Conservation (phyloP, 257 asterid genomes). For the Sherardia arvensis region DNA sequence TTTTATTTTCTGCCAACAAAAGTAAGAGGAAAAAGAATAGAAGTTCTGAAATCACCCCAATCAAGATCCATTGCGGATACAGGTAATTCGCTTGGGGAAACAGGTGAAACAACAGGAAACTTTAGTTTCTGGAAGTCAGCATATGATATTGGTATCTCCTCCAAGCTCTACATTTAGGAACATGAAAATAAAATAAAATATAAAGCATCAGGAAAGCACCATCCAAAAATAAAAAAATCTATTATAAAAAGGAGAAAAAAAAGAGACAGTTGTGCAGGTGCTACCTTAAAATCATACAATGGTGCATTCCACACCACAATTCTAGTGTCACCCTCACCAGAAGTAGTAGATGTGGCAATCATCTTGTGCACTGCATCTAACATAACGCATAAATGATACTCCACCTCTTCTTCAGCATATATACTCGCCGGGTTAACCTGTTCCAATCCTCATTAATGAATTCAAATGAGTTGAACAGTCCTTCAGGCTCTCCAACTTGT, state of each 20-base stretch:
- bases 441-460: conserved; percentile 36
- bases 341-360: conserved; percentile 22
- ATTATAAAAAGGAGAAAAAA: neutral
- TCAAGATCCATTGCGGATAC: conserved; percentile 27
- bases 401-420: conserved; percentile 80
- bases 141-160: conserved; percentile 51
- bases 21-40: neutral
- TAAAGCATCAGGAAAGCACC: neutral
- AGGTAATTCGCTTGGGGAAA: conserved; percentile 36
- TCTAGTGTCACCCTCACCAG: conserved; percentile 31
- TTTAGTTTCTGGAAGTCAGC: conserved; percentile 53
- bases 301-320: conserved; percentile 56
- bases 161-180: conserved; percentile 36
- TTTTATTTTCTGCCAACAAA: neutral
- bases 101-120: conserved; percentile 38
- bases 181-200: neutral
- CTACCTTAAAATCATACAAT: conserved; percentile 57
- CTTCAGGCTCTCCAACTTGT: conserved; percentile 18
- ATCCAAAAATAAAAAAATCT: neutral
- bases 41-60: conserved; percentile 50
- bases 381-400: conserved; percentile 47
- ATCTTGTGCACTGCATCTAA: conserved; percentile 44
- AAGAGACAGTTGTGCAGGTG: neutral
- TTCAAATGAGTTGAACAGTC: conserved; percentile 28
- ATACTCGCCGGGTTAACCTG: conserved; percentile 68